Evolutionary conservation across 1,284 basidiomycete species (phyloP).

Genomic region (Coniophora puteana): DNA sequence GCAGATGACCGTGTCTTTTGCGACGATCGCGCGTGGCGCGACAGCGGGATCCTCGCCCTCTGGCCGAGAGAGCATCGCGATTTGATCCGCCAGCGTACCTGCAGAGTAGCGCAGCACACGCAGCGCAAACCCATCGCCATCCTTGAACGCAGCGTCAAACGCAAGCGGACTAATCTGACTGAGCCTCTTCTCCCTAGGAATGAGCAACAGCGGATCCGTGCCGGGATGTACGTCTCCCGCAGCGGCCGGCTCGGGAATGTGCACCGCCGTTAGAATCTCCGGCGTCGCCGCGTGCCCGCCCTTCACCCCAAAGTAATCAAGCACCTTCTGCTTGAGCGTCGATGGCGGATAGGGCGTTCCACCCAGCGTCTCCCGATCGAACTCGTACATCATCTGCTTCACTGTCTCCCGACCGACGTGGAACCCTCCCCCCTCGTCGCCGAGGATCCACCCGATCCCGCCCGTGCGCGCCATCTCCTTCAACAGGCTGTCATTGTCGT

Average conservation of each 20-base stretch:
- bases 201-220: conserved; percentile 30
- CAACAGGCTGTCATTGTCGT: conserved; percentile 31
- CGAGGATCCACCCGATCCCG: conserved; percentile 82
- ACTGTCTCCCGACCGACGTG: conserved; percentile 71
- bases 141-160: conserved; percentile 66
- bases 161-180: conserved; percentile 70
- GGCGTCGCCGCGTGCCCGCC: conserved; percentile 50
- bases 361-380: conserved; percentile 50
- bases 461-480: conserved; percentile 66
- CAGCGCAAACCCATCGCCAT: conserved; percentile 56
- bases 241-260: conserved; percentile 47
- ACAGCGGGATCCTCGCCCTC: conserved; percentile 20
- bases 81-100: conserved; percentile 54
- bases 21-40: conserved; percentile 41
- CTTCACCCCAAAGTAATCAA: conserved; percentile 52
- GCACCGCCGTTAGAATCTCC: conserved; percentile 61
- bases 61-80: conserved; percentile 49
- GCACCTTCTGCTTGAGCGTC: conserved; percentile 38
- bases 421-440: conserved; percentile 78
- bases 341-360: conserved; percentile 29
- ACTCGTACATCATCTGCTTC: conserved; percentile 56
- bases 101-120: conserved; percentile 52
- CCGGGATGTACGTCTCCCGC: conserved; percentile 13
- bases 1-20: conserved; percentile 57
- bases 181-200: conserved; percentile 66